phyloP scores from a whole-genome alignment of 2,329 filamentous ascomycete species.

The Amylocarpus encephaloides region DNA sequence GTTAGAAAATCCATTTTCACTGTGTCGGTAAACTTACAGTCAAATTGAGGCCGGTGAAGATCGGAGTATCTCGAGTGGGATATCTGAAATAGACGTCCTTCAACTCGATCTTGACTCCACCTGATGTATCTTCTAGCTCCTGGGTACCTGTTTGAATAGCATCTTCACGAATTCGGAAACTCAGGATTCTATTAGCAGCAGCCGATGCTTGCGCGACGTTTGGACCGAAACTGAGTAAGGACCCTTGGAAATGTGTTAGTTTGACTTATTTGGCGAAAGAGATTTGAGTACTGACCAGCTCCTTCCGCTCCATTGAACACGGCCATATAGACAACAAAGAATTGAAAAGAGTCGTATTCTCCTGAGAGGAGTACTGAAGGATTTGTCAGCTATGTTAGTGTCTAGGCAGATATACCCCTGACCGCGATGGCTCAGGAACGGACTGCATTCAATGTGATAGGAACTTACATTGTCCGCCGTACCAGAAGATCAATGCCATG shows the following conservation, averaged over 20 bases:
- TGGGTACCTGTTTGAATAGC: neutral
- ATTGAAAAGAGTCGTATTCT: slow-evolving; percentile 18
- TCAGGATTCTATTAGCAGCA: slow-evolving; percentile 54
- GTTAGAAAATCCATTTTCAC: too few relatives aligned
- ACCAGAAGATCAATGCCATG: slow-evolving; percentile 55
- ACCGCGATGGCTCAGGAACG: too few relatives aligned
- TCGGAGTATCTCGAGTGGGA: slow-evolving; percentile 46
- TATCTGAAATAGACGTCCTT: slow-evolving; percentile 51
- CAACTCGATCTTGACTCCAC: slow-evolving; percentile 28
- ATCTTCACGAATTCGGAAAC: slow-evolving; percentile 15
- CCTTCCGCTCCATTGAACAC: slow-evolving; percentile 45
- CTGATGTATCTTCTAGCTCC: slow-evolving; percentile 20
- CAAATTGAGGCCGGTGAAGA: slow-evolving; percentile 49
- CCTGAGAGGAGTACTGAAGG: too few relatives aligned
- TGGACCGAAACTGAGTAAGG: slow-evolving; percentile 6
- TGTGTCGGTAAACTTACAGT: slow-evolving; percentile 39
- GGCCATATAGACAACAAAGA: slow-evolving; percentile 44
- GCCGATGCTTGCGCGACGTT: slow-evolving; percentile 50
- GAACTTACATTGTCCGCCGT: slow-evolving; percentile 13
- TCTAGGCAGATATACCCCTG: too few relatives aligned
- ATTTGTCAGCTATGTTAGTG: too few relatives aligned
- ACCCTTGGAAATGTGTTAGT: neutral
- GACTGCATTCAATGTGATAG: too few relatives aligned
- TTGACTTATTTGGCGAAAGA: slow-evolving; percentile 38
- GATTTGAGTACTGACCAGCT: slow-evolving; percentile 46